Evolutionary conservation across 2,329 filamentous ascomycete genomes (phyloP), one percentile per base, ranked within the genome.

Genomic region (Penicillium hesseltinei): DNA sequence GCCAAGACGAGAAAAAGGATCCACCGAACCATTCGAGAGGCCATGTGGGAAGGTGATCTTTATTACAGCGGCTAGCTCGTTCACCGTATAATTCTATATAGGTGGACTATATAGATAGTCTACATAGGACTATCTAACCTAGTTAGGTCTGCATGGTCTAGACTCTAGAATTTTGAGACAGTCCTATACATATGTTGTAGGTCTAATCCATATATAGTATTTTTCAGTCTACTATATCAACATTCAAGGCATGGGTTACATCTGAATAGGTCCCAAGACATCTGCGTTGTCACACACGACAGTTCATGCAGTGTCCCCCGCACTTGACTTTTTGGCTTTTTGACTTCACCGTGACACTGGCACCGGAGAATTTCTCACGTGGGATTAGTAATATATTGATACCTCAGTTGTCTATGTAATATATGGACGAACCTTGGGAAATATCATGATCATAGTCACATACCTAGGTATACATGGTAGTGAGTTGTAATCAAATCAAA

Each of bases 1-100:
- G 64, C 63, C 65, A 66, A 67, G 66, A 58, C 46, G 60, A 65
- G 59, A 39, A 58, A 51, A 42, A 35, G 43, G 29, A 39, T 45
- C 45, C 44, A 51, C 35, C 17, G 36, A 38, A 42, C 38, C 36
- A 49, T 5, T 46, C 1, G 1, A 15, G 19, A 46, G 29, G n/a
- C 4, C 21, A 36, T n/a, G 2, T 19, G 2, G 44, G 19, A 31
- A 13, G 11, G 11, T 4, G 31, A 33, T 33, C 3, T 17, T 27
- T 9, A 4, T 21, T 27, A 17, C 9, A 15, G 21, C 21, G 40
- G 40, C 13, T 25, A 42, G 17, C 40, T 42, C 40, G 40, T 42
- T 42, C 25, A 17, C 40, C 40, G 3, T 42, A 25, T 23, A 21
- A 39, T 35, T 35, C 11, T 13, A 21, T 11, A 11, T 39, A 11